A percentile compares a stretch with the other conserved stretches of the same genome.
phyloP scores from a whole-genome alignment of 1,139 yeast species.

The Yamadazyma taylorii region DNA sequence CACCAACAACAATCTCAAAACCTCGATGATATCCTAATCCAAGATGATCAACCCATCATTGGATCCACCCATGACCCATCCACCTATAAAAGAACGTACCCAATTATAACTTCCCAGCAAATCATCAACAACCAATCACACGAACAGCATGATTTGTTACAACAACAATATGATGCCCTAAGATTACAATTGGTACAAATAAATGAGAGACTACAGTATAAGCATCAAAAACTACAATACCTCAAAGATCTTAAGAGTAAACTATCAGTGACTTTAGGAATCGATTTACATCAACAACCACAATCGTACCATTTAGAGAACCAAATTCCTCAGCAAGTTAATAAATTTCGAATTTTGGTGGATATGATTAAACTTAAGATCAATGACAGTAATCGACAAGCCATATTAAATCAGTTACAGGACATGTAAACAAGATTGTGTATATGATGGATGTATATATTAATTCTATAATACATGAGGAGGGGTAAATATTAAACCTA shows the following conservation, averaged over 20 bases:
- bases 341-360: slow-evolving; percentile 32
- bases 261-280: background rate
- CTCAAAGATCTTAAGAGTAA: slow-evolving; percentile 18
- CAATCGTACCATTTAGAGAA: too few species aligned
- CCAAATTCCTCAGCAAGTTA: slow-evolving; percentile 20
- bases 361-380: slow-evolving; percentile 22
- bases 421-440: too few species aligned
- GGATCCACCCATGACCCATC: background rate
- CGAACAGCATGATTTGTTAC: slow-evolving; percentile 11
- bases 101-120: too few species aligned
- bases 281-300: background rate
- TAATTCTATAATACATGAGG: slow-evolving; percentile 2
- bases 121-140: background rate
- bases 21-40: slow-evolving; percentile 6
- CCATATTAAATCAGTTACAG: slow-evolving; percentile 5
- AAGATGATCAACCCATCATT: too few species aligned
- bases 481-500: slow-evolving; percentile 32
- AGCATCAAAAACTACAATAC: slow-evolving; percentile 30
- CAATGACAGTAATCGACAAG: slow-evolving; percentile 9
- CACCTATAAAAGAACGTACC: background rate
- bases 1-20: slow-evolving; percentile 10
- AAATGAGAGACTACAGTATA: slow-evolving; percentile 23
- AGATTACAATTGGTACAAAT: slow-evolving; percentile 21
- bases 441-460: too few species aligned
- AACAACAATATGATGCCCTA: slow-evolving; percentile 26